Conservation (phyloP, 495 filamentous ascomycete genomes). For the Xylaria telfairii region DNA sequence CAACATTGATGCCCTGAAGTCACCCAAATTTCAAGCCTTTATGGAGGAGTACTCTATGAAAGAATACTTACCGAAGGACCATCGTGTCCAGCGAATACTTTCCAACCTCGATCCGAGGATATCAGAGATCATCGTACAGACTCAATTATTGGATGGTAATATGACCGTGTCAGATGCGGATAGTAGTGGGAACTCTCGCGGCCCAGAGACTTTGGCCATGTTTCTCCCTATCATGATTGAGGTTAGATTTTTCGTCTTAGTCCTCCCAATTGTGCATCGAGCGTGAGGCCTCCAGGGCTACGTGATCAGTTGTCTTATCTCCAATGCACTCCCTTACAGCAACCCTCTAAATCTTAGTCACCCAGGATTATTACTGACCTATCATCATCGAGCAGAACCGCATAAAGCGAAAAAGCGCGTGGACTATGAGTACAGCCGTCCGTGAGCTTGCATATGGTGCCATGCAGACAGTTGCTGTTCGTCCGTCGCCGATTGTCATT, state of each 20-base stretch:
- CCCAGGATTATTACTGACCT: neutral
- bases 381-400: conserved; percentile 19
- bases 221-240: conserved; percentile 37
- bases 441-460: conserved; percentile 66
- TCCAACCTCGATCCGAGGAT: conserved; percentile 37
- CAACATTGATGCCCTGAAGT: conserved; percentile 23
- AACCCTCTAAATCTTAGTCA: neutral
- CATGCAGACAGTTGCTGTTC: conserved; percentile 48
- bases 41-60: conserved; percentile 29
- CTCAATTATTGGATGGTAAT: conserved; percentile 28
- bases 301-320: neutral
- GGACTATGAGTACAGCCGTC: conserved; percentile 61
- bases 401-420: conserved; percentile 62
- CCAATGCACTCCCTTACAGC: neutral
- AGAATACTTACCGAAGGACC: conserved; percentile 30
- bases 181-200: conserved; percentile 26
- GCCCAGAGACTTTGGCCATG: conserved; percentile 37
- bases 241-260: conserved; percentile 2
- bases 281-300: neutral
- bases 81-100: conserved; percentile 31
- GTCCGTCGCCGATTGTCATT: conserved; percentile 37
- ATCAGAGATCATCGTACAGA: conserved; percentile 39
- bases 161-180: neutral
- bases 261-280: neutral
- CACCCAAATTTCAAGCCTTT: conserved; percentile 28